Percentiles rank a stretch among this genome's conserved stretches.
Evolutionary conservation across 805 yeast genomes (phyloP).

Genomic region (Schwanniomyces pseudopolymorphus): DNA sequence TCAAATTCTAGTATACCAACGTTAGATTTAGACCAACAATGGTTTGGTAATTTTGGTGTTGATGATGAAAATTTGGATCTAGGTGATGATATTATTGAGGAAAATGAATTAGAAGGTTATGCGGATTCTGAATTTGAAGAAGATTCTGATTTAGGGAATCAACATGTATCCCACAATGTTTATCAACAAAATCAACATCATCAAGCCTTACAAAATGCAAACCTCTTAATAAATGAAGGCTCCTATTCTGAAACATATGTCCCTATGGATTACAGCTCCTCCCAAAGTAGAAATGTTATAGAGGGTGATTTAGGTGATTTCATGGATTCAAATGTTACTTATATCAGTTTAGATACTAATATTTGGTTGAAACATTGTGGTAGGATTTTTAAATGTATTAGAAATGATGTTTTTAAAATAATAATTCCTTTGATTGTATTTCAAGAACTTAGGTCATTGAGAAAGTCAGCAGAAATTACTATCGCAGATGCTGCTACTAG

Average conservation of each 20-base stretch:
- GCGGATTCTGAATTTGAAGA: constrained; percentile 32
- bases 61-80: constrained; percentile 15
- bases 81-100: constrained; percentile 15
- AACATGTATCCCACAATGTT: constrained; percentile 8
- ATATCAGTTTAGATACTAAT: constrained; percentile 70
- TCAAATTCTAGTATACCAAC: constrained; percentile 6
- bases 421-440: constrained; percentile 74
- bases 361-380: constrained; percentile 84
- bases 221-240: constrained; percentile 14
- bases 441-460: constrained; percentile 69
- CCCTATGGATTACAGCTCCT: constrained; percentile 5
- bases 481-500: constrained; percentile 80
- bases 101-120: constrained; percentile 22
- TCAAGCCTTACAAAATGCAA: constrained; percentile 14
- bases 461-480: constrained; percentile 69
- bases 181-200: constrained; percentile 20
- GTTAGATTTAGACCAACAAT: constrained; percentile 25
- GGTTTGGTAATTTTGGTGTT: constrained; percentile 14
- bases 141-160: constrained; percentile 17
- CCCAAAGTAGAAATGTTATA: constrained; percentile 14
- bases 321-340: constrained; percentile 57
- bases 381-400: constrained; percentile 64
- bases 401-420: constrained; percentile 56
- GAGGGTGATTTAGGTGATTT: constrained; percentile 56
- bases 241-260: constrained; percentile 21